Base-by-base conservation (phyloP, 768 basidiomycete species). In the Termitomyces eurrhizus region DNA sequence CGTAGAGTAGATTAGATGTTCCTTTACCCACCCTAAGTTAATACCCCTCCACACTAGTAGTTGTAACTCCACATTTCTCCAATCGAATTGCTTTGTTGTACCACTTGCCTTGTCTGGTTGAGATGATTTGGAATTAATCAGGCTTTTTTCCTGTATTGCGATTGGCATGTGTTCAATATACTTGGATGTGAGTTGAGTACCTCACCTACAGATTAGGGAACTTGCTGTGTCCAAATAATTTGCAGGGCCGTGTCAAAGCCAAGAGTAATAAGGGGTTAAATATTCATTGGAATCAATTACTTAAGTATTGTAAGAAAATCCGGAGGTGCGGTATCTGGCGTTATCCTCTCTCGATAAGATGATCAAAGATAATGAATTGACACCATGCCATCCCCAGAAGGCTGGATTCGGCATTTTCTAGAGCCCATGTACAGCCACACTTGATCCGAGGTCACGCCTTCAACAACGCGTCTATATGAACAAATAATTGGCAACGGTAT, bases 381-480 rank as follows among this genome's bases (percentile, higher is more conserved):
- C 36, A 37, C 36, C 36, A 37, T 37, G 36, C 4, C 36, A 37
- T 37, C 36, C 21, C 21, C 21, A 21, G n/a, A n/a, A n/a, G n/a
- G 21, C 21, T 21, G 21, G 21, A 21, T 21, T 21, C 35, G 35
- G 35, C 35, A 35, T 35, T 35, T 11, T 11, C 7, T 12, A 12
- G 16, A 16, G 16, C 29, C 29, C 7, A 14, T 14, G 32, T 33
- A 37, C 52, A 16, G 36, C 21, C 36, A 52, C 56, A 33, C 21
- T 52, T 39, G 26, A 29, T 53, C 24, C 16, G 24, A 12, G 13
- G 29, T 42, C 52, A 39, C 24, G 37, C 4, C 21, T 52, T 29
- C 49, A 67, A 66, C 39, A 67, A 67, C 65, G 60, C 67, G 68
- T 68, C 63, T 39, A 67, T 41, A 69, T 9, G 35, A 21, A 37